Conservation (phyloP, 495 filamentous ascomycete genomes). For the Annulohypoxylon bovei region DNA sequence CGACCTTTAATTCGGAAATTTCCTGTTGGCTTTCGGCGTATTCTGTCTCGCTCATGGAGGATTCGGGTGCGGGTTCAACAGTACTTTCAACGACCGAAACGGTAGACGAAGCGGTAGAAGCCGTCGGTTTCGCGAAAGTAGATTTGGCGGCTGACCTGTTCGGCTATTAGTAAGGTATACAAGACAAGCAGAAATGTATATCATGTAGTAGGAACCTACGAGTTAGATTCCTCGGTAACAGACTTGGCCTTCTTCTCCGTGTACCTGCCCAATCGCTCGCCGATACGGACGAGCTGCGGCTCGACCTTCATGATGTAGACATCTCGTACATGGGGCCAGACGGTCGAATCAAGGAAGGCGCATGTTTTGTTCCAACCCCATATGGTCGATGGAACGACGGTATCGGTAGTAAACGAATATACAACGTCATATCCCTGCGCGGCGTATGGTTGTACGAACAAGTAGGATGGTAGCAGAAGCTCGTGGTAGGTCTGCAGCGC, state of each 20-base stretch:
- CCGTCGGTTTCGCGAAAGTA: constrained; percentile 52
- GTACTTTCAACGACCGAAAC: constrained; percentile 14
- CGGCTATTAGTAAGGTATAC: constrained; percentile 1
- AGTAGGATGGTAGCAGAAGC: constrained; percentile 78
- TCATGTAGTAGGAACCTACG: constrained; percentile 25
- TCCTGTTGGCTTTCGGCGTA: constrained; percentile 1
- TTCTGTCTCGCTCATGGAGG: constrained; percentile 6
- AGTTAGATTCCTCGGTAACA: constrained; percentile 28
- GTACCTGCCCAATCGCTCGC: constrained; percentile 87
- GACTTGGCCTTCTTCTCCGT: constrained; percentile 40
- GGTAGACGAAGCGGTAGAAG: constrained; percentile 40
- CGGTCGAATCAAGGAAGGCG: constrained; percentile 73
- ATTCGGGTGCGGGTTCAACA: constrained; percentile 11
- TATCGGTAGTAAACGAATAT: constrained; percentile 73
- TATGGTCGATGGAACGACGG: constrained; percentile 75
- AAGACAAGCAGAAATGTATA: neutral
- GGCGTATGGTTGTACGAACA: constrained; percentile 75
- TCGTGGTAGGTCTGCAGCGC: constrained; percentile 73
- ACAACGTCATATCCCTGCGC: constrained; percentile 72
- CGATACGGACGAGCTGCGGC: constrained; percentile 91
- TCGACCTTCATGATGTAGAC: constrained; percentile 92
- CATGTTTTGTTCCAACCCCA: constrained; percentile 73
- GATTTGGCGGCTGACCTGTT: constrained; percentile 27
- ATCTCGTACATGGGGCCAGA: constrained; percentile 82
- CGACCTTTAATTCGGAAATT: constrained; percentile 21